Conservation (phyloP, 2,329 filamentous ascomycete genomes). For the Diaporthe destruens region DNA sequence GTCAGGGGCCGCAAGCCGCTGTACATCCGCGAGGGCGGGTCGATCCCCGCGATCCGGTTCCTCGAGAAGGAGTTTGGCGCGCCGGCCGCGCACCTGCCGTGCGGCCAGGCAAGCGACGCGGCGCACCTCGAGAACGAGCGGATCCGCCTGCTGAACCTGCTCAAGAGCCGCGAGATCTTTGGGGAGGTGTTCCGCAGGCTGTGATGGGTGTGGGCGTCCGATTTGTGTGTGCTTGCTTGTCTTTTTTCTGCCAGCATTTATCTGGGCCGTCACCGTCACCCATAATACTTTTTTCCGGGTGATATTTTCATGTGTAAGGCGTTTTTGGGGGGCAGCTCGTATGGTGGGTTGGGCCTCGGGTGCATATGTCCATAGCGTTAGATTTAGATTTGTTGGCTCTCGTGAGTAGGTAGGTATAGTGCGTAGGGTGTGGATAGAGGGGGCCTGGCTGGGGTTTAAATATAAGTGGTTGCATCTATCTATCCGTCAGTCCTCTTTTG, state of each 20-base stretch:
- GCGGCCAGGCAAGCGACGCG: constrained; percentile 92
- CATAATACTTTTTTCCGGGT: no score
- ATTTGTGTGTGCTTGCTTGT: no score
- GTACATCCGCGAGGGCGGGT: constrained; percentile 95
- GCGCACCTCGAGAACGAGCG: constrained; percentile 97
- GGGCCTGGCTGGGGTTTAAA: not conserved
- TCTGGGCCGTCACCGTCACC: no score
- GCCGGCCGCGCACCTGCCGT: constrained; percentile 91
- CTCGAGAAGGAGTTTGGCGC: constrained; percentile 94
- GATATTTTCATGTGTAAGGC: not conserved
- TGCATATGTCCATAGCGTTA: constrained; percentile 3
- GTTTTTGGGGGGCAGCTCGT: not conserved
- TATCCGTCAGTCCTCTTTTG: no score
- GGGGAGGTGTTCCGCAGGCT: constrained; percentile 83
- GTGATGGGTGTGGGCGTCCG: constrained; percentile 45
- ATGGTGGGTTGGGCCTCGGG: not conserved
- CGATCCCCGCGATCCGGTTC: constrained; percentile 93
- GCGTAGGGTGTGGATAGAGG: no score
- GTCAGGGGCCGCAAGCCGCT: constrained; percentile 73
- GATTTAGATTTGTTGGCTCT: not conserved
- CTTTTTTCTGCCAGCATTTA: no score
- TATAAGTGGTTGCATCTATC: not conserved
- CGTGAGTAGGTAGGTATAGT: not conserved
- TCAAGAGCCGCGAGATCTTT: constrained; percentile 94
- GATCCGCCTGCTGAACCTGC: constrained; percentile 86